A percentile compares a stretch with the other conserved stretches of the same genome.
phyloP scores from a whole-genome alignment of 75 land plant species.

The Cupressus sempervirens region DNA sequence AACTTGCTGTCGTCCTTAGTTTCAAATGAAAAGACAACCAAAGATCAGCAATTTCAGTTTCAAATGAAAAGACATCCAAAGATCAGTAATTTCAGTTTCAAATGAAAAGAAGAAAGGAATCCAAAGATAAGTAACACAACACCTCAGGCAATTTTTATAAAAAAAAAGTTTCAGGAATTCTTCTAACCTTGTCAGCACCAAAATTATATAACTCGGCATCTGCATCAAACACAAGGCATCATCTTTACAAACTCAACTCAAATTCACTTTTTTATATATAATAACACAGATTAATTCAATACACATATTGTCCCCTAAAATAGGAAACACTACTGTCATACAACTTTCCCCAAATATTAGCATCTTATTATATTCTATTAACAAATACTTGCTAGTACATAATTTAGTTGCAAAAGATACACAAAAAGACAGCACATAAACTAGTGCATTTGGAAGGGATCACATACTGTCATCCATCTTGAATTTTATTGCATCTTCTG shows the following conservation, averaged over 20 bases:
- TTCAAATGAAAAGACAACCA: background rate
- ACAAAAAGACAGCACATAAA: background rate
- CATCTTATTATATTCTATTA: background rate
- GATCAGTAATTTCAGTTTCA: background rate
- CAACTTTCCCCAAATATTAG: background rate
- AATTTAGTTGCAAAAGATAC: background rate
- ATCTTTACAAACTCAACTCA: background rate
- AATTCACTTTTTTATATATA: background rate
- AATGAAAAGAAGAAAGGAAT: background rate
- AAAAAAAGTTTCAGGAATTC: background rate
- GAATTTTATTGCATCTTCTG: conserved; percentile 98
- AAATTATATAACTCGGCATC: conserved; percentile 91
- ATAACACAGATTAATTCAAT: background rate
- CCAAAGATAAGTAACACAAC: background rate
- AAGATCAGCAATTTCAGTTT: conserved; percentile 2
- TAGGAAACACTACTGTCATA: background rate
- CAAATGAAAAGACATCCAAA: background rate
- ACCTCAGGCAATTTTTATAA: no score
- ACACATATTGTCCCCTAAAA: background rate
- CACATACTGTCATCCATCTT: conserved; percentile 98
- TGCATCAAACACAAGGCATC: conserved; percentile 20
- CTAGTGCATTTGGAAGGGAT: background rate
- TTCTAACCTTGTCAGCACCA: conserved; percentile 82
- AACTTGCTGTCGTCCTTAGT: conserved; percentile 71
- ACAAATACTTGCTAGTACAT: background rate